Percentiles rank a stretch among this genome's conserved stretches.
Evolutionary conservation across 2,329 filamentous ascomycete species (phyloP).

Genomic region (Madurella fahalii): DNA sequence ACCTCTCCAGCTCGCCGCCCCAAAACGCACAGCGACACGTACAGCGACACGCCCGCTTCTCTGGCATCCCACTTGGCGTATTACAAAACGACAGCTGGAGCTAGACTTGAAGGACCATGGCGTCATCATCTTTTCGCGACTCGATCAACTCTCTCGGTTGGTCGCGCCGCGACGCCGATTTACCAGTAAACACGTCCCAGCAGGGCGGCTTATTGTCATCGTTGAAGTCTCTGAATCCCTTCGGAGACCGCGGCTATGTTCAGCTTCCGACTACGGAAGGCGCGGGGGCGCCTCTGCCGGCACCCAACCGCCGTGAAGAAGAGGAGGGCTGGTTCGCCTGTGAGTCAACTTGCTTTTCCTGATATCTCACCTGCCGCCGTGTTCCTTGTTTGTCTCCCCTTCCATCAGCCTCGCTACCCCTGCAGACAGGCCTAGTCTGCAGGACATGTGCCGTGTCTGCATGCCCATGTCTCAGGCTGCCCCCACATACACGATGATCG

Average conservation of each 20-base stretch:
- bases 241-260: constrained; percentile 81
- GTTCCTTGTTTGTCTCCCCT: constrained; percentile 14
- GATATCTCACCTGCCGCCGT: constrained; percentile 7
- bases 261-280: constrained; percentile 81
- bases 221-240: constrained; percentile 83
- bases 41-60: background rate
- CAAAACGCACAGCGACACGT: background rate
- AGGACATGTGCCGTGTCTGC: constrained; percentile 42
- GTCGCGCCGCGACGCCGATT: constrained; percentile 77
- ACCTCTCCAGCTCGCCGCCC: background rate
- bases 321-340: constrained; percentile 93
- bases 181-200: constrained; percentile 68
- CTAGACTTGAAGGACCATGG: constrained; percentile 51
- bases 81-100: background rate
- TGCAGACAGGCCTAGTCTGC: constrained; percentile 36
- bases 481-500: background rate
- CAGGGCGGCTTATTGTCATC: constrained; percentile 73
- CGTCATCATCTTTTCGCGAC: constrained; percentile 84
- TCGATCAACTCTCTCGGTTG: constrained; percentile 93
- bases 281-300: constrained; percentile 79
- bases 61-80: background rate
- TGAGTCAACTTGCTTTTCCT: constrained; percentile 57
- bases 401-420: constrained; percentile 33
- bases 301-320: constrained; percentile 79
- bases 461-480: constrained; percentile 38